Evolutionary conservation across 371 early-diverging fungal genomes (phyloP).

Genomic region (Mucor racemosus): DNA sequence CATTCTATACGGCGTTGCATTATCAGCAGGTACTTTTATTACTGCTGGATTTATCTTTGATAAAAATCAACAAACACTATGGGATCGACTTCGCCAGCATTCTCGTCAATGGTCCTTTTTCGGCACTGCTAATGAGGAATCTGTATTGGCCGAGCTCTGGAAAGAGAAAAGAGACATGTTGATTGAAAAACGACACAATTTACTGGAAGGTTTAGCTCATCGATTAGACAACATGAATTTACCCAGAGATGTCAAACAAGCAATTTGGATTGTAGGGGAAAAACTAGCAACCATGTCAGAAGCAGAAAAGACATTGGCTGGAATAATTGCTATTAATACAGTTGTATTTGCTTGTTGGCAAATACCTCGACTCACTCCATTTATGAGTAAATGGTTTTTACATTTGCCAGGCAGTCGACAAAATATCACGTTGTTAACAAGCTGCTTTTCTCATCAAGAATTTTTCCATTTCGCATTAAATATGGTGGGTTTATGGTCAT

Average conservation of each 20-base stretch:
- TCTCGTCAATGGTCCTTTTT: constrained; percentile 21
- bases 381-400: constrained; percentile 73
- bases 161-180: constrained; percentile 20
- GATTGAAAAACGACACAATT: constrained; percentile 16
- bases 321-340: constrained; percentile 70
- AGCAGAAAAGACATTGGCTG: constrained; percentile 59
- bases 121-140: constrained; percentile 22
- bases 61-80: constrained; percentile 32
- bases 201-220: constrained; percentile 13
- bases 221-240: constrained; percentile 23
- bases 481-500: constrained; percentile 70
- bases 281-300: constrained; percentile 47
- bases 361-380: constrained; percentile 58
- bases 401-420: constrained; percentile 67
- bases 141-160: constrained; percentile 14
- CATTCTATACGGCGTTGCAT: constrained; percentile 21
- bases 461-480: constrained; percentile 72
- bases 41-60: constrained; percentile 28
- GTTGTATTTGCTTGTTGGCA: constrained; percentile 77
- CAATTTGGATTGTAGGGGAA: constrained; percentile 44
- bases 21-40: constrained; percentile 22
- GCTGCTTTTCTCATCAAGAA: constrained; percentile 69
- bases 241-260: constrained; percentile 53
- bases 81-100: constrained; percentile 24
- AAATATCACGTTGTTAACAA: constrained; percentile 73